These are phyloP conservation scores for Eremothecium coryli DNA, from an alignment of 1,139 yeast genomes.

Conservation along the genomic window DNA sequence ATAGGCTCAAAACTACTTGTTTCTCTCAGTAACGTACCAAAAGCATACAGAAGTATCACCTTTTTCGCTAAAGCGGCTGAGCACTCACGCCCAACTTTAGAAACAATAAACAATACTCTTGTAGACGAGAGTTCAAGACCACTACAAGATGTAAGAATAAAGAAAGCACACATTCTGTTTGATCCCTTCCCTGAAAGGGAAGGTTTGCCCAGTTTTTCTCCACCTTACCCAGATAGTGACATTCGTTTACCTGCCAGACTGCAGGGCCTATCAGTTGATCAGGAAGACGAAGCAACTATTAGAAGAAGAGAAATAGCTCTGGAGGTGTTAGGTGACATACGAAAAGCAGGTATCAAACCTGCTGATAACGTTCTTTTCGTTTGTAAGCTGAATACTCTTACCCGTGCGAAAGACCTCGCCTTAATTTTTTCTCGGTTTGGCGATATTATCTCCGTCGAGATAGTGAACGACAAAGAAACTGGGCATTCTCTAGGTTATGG, in stretches of 20 bases:
- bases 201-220: constrained; percentile 19
- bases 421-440: constrained; percentile 56
- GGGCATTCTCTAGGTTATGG: constrained; percentile 51
- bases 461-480: constrained; percentile 39
- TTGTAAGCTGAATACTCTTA: constrained; percentile 54
- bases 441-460: constrained; percentile 40
- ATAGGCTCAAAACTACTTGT: constrained; percentile 27
- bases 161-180: constrained; percentile 41
- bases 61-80: constrained; percentile 42
- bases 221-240: constrained; percentile 13
- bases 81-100: constrained; percentile 44
- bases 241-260: constrained; percentile 16
- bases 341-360: constrained; percentile 49
- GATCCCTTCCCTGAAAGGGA: constrained; percentile 45
- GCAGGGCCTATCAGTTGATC: constrained; percentile 5
- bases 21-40: constrained; percentile 23
- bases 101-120: constrained; percentile 35
- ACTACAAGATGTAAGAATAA: constrained; percentile 42
- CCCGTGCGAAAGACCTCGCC: constrained; percentile 45
- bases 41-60: constrained; percentile 15
- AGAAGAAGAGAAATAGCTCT: constrained; percentile 49
- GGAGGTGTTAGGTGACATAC: constrained; percentile 59
- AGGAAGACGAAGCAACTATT: constrained; percentile 24
- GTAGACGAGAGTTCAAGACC: constrained; percentile 38
- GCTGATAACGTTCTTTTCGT: constrained; percentile 54